Conservation (phyloP, 2,329 filamentous ascomycete genomes). For the Aspergillus caelatus region DNA sequence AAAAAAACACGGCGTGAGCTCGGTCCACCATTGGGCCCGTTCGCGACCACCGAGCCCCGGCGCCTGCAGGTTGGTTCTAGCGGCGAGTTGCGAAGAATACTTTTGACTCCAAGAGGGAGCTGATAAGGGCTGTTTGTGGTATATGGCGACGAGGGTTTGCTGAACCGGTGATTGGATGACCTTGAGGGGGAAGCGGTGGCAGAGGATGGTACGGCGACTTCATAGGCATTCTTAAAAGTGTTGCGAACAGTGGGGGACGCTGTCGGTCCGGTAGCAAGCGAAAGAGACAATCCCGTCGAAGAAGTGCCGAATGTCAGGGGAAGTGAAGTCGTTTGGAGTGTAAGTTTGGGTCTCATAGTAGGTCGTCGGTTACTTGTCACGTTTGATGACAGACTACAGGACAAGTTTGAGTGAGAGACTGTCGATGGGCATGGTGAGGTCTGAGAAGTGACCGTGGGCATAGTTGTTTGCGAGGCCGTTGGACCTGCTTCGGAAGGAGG, state of each 20-base stretch:
- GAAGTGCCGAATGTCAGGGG: slow-evolving; percentile 57
- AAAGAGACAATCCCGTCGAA: slow-evolving; percentile 56
- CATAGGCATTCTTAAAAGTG: slow-evolving; percentile 64
- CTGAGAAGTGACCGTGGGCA: slow-evolving; percentile 12
- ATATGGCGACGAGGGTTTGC: slow-evolving; percentile 36
- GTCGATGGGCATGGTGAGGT: slow-evolving; percentile 10
- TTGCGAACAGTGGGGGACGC: slow-evolving; percentile 64
- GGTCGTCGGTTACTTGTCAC: slow-evolving; percentile 20
- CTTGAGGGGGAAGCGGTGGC: slow-evolving; percentile 41
- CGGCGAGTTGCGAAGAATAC: slow-evolving; percentile 53
- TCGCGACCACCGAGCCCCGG: slow-evolving; percentile 42
- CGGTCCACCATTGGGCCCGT: slow-evolving; percentile 37
- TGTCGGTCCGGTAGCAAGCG: slow-evolving; percentile 49
- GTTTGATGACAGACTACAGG: slow-evolving; percentile 20
- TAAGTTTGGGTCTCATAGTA: slow-evolving; percentile 58
- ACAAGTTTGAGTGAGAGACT: slow-evolving; percentile 18
- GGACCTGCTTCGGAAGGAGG: slow-evolving; percentile 8
- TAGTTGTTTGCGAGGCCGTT: slow-evolving; percentile 13
- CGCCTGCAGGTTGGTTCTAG: slow-evolving; percentile 38
- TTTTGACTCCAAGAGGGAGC: slow-evolving; percentile 47
- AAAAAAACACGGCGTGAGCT: slow-evolving; percentile 47
- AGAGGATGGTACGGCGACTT: slow-evolving; percentile 44
- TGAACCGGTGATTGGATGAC: slow-evolving; percentile 28
- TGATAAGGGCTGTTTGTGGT: slow-evolving; percentile 39
- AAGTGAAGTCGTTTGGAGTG: slow-evolving; percentile 59